These are phyloP conservation scores for Stygiomarasmius scandens DNA, from an alignment of 1,284 basidiomycete species.

Conservation along the genomic window DNA sequence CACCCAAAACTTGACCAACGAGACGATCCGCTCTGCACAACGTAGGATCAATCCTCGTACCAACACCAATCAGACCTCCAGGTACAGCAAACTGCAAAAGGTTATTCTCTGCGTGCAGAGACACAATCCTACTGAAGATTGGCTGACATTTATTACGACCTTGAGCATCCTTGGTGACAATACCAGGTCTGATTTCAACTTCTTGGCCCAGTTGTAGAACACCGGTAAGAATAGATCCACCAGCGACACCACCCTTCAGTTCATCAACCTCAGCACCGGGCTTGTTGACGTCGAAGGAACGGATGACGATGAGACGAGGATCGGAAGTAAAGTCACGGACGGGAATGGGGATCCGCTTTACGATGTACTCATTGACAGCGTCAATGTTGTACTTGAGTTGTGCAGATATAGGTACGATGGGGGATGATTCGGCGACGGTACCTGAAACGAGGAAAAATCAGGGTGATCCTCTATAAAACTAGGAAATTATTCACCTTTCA, in stretches of 20 bases:
- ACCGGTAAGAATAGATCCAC: slow-evolving; percentile 94
- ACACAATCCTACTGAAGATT: slow-evolving; percentile 91
- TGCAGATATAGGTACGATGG: slow-evolving; percentile 98
- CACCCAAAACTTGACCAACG: slow-evolving; percentile 94
- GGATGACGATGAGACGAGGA: slow-evolving; percentile 95
- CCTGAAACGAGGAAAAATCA: slow-evolving; percentile 53
- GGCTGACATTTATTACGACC: slow-evolving; percentile 93
- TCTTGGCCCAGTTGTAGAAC: slow-evolving; percentile 91
- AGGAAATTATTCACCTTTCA: slow-evolving; percentile 66
- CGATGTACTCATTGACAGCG: slow-evolving; percentile 99
- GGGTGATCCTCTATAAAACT: background rate
- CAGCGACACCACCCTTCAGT: slow-evolving; percentile 96
- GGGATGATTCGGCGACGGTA: slow-evolving; percentile 95
- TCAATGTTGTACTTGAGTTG: slow-evolving; percentile 99
- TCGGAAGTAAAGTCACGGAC: slow-evolving; percentile 91
- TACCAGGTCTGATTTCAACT: slow-evolving; percentile 96
- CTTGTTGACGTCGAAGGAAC: slow-evolving; percentile 99
- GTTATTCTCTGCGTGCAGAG: slow-evolving; percentile 94
- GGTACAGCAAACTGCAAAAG: slow-evolving; percentile 95
- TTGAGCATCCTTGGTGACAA: slow-evolving; percentile 93
- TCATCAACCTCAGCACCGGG: slow-evolving; percentile 97
- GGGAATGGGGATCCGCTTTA: slow-evolving; percentile 94
- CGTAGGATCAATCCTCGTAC: slow-evolving; percentile 95
- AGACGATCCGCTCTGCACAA: slow-evolving; percentile 96
- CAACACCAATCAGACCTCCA: slow-evolving; percentile 97